Evolutionary conservation across 1,284 basidiomycete species (phyloP), one percentile per base, ranked within the genome.

Genomic region (Sanghuangporus baumii): DNA sequence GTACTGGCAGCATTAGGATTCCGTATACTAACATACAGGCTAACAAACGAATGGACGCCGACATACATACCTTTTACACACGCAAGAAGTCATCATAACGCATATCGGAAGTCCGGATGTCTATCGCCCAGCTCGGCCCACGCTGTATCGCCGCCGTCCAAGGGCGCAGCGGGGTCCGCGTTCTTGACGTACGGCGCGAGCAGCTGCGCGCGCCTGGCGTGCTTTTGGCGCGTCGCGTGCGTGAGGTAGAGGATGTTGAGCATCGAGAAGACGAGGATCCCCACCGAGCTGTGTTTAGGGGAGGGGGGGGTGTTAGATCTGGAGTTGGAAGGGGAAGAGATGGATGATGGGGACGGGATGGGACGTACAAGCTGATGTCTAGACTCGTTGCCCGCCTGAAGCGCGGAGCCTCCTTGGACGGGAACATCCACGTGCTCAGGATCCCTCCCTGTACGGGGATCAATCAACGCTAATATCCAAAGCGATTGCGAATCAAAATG

Each of bases 391-490:
- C 74, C 50, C 71, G 73, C 23, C 64, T 72, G 65, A 74, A 76
- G 23, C 69, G 71, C 3, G 76, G 76, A 5, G 73, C 73, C 63
- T 76, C 74, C 4, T 70, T 75, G 0, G 72, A 72, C 2, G 76
- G 76, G 65, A 73, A 76, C 11, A 72, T 66, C 76, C 76, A 77
- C 8, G 76, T 77, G 65, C 74, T 76, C 26, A 75, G 66, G 36
- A 76, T 76, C n/a, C 76, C 76, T n/a, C 75, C 75, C 74, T 76
- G 31, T 5, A 31, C 37, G 41, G 37, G n/a, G n/a, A n/a, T n/a
- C n/a, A 34, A 48, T 8, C 38, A 51, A 51, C 31, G 20, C 37
- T 57, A 31, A 31, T 31, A 16, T n/a, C 6, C 16, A 7, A 46
- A 6, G 36, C 18, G 46, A 16, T 2, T 37, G 31, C 34, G 18